phyloP scores from a whole-genome alignment of 169 alveolate species.

The Theileria parva region DNA sequence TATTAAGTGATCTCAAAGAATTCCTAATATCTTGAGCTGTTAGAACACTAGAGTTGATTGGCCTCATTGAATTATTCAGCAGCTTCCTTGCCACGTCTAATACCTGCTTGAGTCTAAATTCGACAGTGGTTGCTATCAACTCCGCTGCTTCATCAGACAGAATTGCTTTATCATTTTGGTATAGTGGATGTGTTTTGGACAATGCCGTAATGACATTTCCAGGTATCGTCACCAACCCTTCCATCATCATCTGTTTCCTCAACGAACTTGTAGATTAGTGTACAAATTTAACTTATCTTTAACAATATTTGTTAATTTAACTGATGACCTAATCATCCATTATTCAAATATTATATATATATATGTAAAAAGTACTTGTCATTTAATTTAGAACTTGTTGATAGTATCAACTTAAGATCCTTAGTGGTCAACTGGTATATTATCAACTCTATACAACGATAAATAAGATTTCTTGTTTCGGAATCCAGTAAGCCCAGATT shows the following conservation, averaged over 20 bases:
- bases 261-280: background rate
- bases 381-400: constrained; percentile 9
- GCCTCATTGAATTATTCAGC: constrained; percentile 51
- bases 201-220: constrained; percentile 42
- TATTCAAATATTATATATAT: background rate
- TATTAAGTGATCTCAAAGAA: constrained; percentile 55
- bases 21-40: constrained; percentile 53
- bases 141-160: constrained; percentile 62
- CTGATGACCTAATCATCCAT: background rate
- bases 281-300: background rate
- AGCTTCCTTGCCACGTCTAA: constrained; percentile 47
- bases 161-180: constrained; percentile 51
- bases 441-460: constrained; percentile 10
- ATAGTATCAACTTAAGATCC: constrained; percentile 2
- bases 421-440: constrained; percentile 3
- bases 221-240: constrained; percentile 38
- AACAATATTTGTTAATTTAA: background rate
- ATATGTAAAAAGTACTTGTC: constrained; percentile 5
- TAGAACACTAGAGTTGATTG: constrained; percentile 16
- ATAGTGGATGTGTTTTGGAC: constrained; percentile 63
- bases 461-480: background rate
- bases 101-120: constrained; percentile 56
- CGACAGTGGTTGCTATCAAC: constrained; percentile 64
- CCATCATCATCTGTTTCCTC: constrained; percentile 25
- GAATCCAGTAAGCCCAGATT: constrained; percentile 12